Conservation (phyloP, 2,329 filamentous ascomycete species). For the Talaromyces sp. region DNA sequence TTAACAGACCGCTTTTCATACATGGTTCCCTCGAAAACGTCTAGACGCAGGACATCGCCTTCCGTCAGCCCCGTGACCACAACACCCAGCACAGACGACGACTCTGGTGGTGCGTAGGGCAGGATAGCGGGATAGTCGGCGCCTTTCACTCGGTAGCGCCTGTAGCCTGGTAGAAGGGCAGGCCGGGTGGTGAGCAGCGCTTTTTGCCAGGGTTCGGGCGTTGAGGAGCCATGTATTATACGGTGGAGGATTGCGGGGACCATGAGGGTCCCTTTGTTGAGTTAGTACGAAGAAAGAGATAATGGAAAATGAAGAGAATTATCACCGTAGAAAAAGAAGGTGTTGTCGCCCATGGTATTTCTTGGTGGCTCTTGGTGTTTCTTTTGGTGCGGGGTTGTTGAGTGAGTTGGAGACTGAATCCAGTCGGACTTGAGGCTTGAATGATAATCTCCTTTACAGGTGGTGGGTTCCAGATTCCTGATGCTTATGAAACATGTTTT, state of each 20-base stretch:
- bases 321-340: slow-evolving; percentile 60
- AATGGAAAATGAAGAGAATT: too few species aligned
- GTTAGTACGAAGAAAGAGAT: neutral
- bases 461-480: too few species aligned
- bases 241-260: slow-evolving; percentile 80
- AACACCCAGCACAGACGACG: slow-evolving; percentile 63
- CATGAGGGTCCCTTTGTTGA: slow-evolving; percentile 62
- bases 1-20: slow-evolving; percentile 57
- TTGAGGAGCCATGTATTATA: slow-evolving; percentile 67
- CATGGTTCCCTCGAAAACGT: slow-evolving; percentile 76
- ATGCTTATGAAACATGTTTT: too few species aligned
- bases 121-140: slow-evolving; percentile 82
- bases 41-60: slow-evolving; percentile 70
- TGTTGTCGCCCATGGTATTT: slow-evolving; percentile 47
- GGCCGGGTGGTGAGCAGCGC: slow-evolving; percentile 63
- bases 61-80: slow-evolving; percentile 75
- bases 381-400: slow-evolving; percentile 5
- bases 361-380: neutral
- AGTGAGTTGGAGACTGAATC: neutral
- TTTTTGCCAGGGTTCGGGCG: slow-evolving; percentile 50
- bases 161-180: slow-evolving; percentile 70
- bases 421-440: neutral
- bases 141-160: slow-evolving; percentile 63
- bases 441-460: too few species aligned
- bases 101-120: slow-evolving; percentile 16